phyloP scores from a whole-genome alignment of 1,139 yeast species.

The Lodderomyces elongisporus region DNA sequence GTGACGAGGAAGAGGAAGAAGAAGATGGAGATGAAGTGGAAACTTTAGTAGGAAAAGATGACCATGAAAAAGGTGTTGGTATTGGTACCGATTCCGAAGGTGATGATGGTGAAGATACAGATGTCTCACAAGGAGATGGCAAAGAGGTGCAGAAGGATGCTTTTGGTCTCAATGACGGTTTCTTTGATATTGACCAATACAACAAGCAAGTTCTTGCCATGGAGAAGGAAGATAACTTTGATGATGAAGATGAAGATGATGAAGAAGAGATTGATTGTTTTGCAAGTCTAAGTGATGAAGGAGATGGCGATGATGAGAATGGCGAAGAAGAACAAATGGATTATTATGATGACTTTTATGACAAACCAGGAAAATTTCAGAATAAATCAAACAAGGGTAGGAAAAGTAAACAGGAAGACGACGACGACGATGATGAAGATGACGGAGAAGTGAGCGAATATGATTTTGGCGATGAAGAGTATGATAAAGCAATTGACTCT shows the following conservation, averaged over 20 bases:
- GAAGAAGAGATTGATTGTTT: slow-evolving; percentile 62
- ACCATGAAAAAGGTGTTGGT: slow-evolving; percentile 15
- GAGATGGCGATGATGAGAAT: slow-evolving; percentile 22
- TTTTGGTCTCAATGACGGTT: slow-evolving; percentile 75
- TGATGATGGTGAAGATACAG: slow-evolving; percentile 9
- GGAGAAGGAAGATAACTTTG: slow-evolving; percentile 45
- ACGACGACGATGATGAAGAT: slow-evolving; percentile 26
- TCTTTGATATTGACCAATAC: slow-evolving; percentile 82
- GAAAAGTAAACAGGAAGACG: slow-evolving; percentile 13
- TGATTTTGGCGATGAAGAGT: slow-evolving; percentile 41
- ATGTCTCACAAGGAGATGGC: slow-evolving; percentile 14
- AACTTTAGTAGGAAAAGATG: slow-evolving; percentile 16
- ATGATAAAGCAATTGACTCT: slow-evolving; percentile 50
- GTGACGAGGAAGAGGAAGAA: slow-evolving; percentile 7
- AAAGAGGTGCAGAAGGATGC: slow-evolving; percentile 37
- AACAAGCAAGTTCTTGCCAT: slow-evolving; percentile 73
- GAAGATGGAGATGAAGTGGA: slow-evolving; percentile 12
- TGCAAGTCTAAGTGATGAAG: slow-evolving; percentile 49
- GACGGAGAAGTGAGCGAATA: slow-evolving; percentile 30
- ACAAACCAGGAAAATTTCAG: slow-evolving; percentile 34
- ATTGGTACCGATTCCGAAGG: slow-evolving; percentile 14
- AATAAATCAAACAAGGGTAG: slow-evolving; percentile 15
- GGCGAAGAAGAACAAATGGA: slow-evolving; percentile 55
- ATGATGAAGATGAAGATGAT: slow-evolving; percentile 40
- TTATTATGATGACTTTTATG: slow-evolving; percentile 73